Conservation (phyloP, 768 basidiomycete genomes). For the Rossbeevera mucosa region DNA sequence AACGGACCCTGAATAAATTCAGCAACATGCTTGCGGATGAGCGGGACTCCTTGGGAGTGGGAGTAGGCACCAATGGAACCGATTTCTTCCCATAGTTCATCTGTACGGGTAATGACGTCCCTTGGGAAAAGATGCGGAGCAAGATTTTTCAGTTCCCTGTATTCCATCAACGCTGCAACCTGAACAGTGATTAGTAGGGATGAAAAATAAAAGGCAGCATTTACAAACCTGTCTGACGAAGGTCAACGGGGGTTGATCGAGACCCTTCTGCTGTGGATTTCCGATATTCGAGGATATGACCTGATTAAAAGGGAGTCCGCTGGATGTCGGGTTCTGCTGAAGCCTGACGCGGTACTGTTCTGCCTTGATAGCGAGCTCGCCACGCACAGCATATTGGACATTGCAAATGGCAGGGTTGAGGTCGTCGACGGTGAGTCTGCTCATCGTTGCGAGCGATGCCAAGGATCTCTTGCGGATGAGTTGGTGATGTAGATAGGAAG, state of each 20-base stretch:
- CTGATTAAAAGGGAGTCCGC: conserved; percentile 75
- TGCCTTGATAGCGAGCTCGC: conserved; percentile 93
- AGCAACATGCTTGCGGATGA: conserved; percentile 84
- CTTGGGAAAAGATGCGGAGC: conserved; percentile 76
- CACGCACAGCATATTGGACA: conserved; percentile 96
- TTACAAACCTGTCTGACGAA: conserved; percentile 79
- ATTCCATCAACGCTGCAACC: conserved; percentile 91
- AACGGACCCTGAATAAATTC: conserved; percentile 78
- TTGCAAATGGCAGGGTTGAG: conserved; percentile 83
- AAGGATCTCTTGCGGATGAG: conserved; percentile 1
- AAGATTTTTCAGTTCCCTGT: conserved; percentile 75
- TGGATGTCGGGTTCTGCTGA: conserved; percentile 39
- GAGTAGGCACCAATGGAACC: conserved; percentile 95
- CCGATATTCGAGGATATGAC: conserved; percentile 97
- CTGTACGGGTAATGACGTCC: conserved; percentile 82
- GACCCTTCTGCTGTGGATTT: conserved; percentile 93
- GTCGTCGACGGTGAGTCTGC: conserved; percentile 56
- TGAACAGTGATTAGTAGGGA: conserved; percentile 27
- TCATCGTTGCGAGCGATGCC: conserved; percentile 36
- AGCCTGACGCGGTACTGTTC: conserved; percentile 75
- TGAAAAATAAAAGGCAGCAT: not conserved
- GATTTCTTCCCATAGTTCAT: conserved; percentile 76
- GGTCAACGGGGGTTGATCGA: conserved; percentile 91
- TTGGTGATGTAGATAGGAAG: not conserved
- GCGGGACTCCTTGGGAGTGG: conserved; percentile 87